Evolutionary conservation across 2,329 filamentous ascomycete species (phyloP).

Genomic region (Didymosphaeria variabile): DNA sequence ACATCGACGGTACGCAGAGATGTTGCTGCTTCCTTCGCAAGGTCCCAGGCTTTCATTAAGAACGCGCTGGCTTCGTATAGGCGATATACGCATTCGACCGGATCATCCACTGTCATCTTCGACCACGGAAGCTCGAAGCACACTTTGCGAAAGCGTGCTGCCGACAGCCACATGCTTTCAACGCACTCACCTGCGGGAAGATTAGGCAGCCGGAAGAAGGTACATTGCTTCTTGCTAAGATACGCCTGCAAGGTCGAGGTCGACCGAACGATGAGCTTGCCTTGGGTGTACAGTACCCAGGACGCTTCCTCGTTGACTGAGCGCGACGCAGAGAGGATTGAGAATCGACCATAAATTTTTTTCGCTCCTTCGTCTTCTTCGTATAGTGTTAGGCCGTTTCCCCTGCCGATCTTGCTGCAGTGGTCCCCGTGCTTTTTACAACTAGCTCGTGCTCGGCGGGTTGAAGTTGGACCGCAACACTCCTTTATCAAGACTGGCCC

Average conservation of each 20-base stretch:
- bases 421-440: conserved; percentile 26
- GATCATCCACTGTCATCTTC: conserved; percentile 10
- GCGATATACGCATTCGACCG: conserved; percentile 12
- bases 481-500: conserved; percentile 20
- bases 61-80: conserved; percentile 17
- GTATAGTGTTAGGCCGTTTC: conserved; percentile 7
- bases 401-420: conserved; percentile 12
- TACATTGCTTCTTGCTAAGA: conserved; percentile 13
- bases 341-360: conserved; percentile 21
- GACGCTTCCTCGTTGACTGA: conserved; percentile 20
- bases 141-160: conserved; percentile 16
- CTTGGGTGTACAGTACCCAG: conserved; percentile 23
- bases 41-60: conserved; percentile 23
- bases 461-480: conserved; percentile 25
- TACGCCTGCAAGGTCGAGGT: conserved; percentile 15
- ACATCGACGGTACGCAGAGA: conserved; percentile 16
- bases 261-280: conserved; percentile 12
- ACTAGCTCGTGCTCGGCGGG: conserved; percentile 20
- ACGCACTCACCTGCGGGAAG: conserved; percentile 7
- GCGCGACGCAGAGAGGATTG: conserved; percentile 22
- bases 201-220: conserved; percentile 10
- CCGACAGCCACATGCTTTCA: conserved; percentile 23
- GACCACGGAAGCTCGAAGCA: conserved; percentile 14
- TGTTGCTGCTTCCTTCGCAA: conserved; percentile 5
- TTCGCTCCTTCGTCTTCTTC: neutral